phyloP scores from a whole-genome alignment of 371 early-diverging fungal genomes.

The Cokeromyces recurvatus region DNA sequence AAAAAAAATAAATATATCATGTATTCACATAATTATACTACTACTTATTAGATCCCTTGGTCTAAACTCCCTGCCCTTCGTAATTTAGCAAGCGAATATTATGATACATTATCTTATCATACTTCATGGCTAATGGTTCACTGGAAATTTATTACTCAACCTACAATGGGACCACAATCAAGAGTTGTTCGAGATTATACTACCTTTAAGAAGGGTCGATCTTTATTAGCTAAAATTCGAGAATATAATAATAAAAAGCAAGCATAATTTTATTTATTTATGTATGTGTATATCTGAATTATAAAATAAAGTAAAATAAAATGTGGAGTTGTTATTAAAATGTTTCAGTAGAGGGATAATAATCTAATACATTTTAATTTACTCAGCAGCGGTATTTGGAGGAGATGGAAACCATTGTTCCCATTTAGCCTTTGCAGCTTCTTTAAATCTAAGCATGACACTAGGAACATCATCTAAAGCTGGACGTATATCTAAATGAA shows the following conservation, averaged over 20 bases:
- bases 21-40: too few species aligned
- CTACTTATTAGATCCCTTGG: conserved; percentile 73
- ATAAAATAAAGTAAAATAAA: too few species aligned
- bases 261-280: too few species aligned
- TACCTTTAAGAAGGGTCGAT: conserved; percentile 66
- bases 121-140: conserved; percentile 88
- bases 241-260: conserved; percentile 8
- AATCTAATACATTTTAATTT: too few species aligned
- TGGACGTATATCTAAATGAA: conserved; percentile 79
- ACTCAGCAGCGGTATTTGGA: neutral
- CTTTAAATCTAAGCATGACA: conserved; percentile 59
- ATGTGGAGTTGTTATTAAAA: neutral
- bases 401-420: conserved; percentile 34
- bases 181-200: conserved; percentile 73
- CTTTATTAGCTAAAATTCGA: conserved; percentile 36
- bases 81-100: conserved; percentile 85
- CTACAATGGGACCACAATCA: conserved; percentile 58
- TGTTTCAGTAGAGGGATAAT: neutral
- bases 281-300: too few species aligned
- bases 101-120: conserved; percentile 80
- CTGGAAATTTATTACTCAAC: conserved; percentile 69
- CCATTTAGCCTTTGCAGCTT: conserved; percentile 39
- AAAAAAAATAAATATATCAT: too few species aligned
- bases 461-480: conserved; percentile 69
- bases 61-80: conserved; percentile 80